Base-by-base conservation (phyloP, 2,329 filamentous ascomycete genomes). In the Aspergillus transmontanensis region DNA sequence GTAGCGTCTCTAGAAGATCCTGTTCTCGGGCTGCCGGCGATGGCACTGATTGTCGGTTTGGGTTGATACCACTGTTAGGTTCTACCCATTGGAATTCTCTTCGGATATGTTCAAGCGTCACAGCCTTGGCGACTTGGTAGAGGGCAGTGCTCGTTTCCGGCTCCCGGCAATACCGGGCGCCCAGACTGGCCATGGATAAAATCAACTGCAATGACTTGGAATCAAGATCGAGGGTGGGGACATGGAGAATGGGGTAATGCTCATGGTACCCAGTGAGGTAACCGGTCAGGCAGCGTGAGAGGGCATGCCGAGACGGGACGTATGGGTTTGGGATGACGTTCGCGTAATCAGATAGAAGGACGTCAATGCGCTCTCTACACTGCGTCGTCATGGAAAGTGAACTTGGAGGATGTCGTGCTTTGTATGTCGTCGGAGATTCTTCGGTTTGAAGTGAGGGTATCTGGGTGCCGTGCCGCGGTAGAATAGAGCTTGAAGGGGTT, bases 261-360 rank as follows among this genome's bases (percentile, higher is more conserved):
- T 75, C 72, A 36, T 76, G 74, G 32, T 68, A 76, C 1, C 74
- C 74, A 2, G 67, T 75, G 9, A 76, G 59, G 60, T 76, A 76
- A 1, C 74, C 74, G 1, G 73, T 75, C 16, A 76, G 58, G 59
- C 73, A 76, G 26, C 74, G 68, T 16, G 74, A 76, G 21, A 76
- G 51, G 11, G 74, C 73, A 65, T 76, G 74, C 11, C 74, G 69
- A 4, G 74, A 76, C 7, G 74, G 74, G 2, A 75, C 61, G 6
- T 69, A 69, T 10, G 66, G 68, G 21, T 73, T 41, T 0, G 71
- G 66, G 3, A 74, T 69, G 0, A 76, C 74, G 65, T 72, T 75
- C 6, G 67, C 45, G 57, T 74, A 76, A 7, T 66, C 66, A 1
- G 61, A 58, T 4, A 76, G 61, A 4, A 65, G 56, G 14, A 32